Percentiles rank a stretch among this genome's conserved stretches.
These are phyloP conservation scores for Pythium angustatum DNA, from an alignment of 352 stramenopile genomes.

Conservation along the genomic window DNA sequence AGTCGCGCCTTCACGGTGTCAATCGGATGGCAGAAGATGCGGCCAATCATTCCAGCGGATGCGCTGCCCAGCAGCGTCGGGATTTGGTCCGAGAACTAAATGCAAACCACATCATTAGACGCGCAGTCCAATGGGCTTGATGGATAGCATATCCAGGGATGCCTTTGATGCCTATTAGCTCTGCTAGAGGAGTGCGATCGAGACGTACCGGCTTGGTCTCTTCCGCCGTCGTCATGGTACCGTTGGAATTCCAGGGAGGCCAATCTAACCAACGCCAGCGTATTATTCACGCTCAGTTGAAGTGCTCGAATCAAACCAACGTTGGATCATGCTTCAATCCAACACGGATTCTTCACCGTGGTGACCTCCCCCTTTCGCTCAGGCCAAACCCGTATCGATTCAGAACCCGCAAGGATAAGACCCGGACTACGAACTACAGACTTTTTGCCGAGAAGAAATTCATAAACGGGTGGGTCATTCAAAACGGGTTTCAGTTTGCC, in stretches of 20 bases:
- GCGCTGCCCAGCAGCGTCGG: constrained; percentile 78
- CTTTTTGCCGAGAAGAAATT: no score
- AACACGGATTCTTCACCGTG: constrained; percentile 10
- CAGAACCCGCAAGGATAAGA: neutral
- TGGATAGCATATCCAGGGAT: neutral
- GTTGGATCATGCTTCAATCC: constrained; percentile 26
- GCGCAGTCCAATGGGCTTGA: neutral
- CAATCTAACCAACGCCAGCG: constrained; percentile 10
- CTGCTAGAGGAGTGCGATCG: neutral
- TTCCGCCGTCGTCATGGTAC: constrained; percentile 14
- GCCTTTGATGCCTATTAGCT: neutral
- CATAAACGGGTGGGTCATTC: neutral
- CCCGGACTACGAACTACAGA: neutral
- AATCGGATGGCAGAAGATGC: constrained; percentile 90
- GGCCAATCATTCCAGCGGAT: constrained; percentile 77
- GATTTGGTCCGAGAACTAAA: constrained; percentile 43
- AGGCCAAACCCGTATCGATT: constrained; percentile 1
- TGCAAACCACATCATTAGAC: constrained; percentile 7
- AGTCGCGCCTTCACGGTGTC: constrained; percentile 91
- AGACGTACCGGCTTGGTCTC: constrained; percentile 25
- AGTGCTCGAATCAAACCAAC: constrained; percentile 21
- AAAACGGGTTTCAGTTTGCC: neutral
- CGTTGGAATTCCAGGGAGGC: constrained; percentile 32
- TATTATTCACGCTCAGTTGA: constrained; percentile 22
- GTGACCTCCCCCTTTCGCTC: neutral